Evolutionary conservation across 192 early-diverging fungal genomes (phyloP).

Genomic region (Coemansia aciculifera): DNA sequence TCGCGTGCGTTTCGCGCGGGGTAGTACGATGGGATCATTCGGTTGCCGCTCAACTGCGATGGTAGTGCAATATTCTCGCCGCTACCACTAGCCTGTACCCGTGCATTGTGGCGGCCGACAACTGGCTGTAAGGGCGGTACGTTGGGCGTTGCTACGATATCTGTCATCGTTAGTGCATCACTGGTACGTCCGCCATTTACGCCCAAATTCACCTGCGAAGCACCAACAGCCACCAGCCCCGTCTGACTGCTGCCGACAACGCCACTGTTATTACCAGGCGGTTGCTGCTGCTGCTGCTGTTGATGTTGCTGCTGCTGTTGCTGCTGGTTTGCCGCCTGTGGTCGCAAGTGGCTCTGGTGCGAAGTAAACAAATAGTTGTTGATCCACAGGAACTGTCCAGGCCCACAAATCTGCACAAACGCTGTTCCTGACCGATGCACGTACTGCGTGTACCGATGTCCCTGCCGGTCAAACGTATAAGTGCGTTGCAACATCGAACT

Average conservation of each 20-base stretch:
- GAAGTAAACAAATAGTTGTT: slow-evolving; percentile 72
- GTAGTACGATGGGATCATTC: slow-evolving; percentile 30
- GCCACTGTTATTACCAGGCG: slow-evolving; percentile 1
- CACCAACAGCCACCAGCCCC: not conserved
- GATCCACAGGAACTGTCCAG: slow-evolving; percentile 82
- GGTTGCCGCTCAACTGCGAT: slow-evolving; percentile 6
- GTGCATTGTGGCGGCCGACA: not conserved
- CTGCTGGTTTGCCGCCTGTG: slow-evolving; percentile 6
- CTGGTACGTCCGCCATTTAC: not conserved
- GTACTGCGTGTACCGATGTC: slow-evolving; percentile 76
- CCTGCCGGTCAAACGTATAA: slow-evolving; percentile 55
- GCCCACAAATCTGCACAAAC: slow-evolving; percentile 84
- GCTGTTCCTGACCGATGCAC: slow-evolving; percentile 88
- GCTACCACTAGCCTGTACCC: not conserved
- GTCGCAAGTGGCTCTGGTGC: slow-evolving; percentile 29
- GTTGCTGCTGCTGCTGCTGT: slow-evolving; percentile 3
- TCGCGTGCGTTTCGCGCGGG: slow-evolving; percentile 27
- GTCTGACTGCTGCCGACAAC: slow-evolving; percentile 3
- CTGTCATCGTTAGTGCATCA: not conserved
- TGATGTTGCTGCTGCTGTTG: slow-evolving; percentile 4
- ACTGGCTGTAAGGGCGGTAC: not conserved
- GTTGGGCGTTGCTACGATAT: not conserved
- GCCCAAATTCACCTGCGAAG: not conserved
- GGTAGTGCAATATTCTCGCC: not conserved
- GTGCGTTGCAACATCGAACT: slow-evolving; percentile 63